Evolutionary conservation across 371 early-diverging fungal genomes (phyloP), one percentile per base, ranked within the genome.

Genomic region (Syncephalis fuscata): DNA sequence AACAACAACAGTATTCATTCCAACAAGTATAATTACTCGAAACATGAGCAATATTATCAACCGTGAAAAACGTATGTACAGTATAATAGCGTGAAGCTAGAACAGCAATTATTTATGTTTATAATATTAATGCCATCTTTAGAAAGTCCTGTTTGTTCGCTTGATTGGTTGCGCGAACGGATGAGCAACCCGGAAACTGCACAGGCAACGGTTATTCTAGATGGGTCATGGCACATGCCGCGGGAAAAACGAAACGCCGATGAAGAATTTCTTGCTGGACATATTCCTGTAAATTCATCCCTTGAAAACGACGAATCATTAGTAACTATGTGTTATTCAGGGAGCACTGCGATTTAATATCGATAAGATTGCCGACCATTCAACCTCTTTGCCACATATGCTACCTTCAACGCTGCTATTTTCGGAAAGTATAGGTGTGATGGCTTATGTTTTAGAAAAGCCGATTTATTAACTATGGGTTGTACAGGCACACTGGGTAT

Each of bases 181-280:
- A 32, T 32, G 32, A 32, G 72, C 61, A 65, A 79, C 36, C 64
- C 58, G 46, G 65, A 56, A 43, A 70, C 71, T 53, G 56, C 71
- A 22, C 53, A 62, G 9, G 58, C 57, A 0, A 72, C 84, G 50
- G 80, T 85, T 38, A 64, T 85, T 0, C 64, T 92, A 7, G 93
- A 92, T 60, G 83, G 85, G 40, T 85, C 87, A 3, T 92, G 89
- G 90, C 84, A 89, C 59, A 78, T 90, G 71, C 88, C 90, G 9
- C 71, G 71, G 17, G 46, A 70, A 19, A 67, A 72, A 22, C 70
- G 87, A 38, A 70, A 84, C 50, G 70, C 82, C 19, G 56, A 64
- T 51, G 53, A 70, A 42, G 89, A 87, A 60, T 88, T 65, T 59
- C 55, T 72, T 40, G 53, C 68, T 43, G 66, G 65, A 44, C 70